phyloP scores from a whole-genome alignment of 257 asterid genomes.

The Rauvolfia tetraphylla region DNA sequence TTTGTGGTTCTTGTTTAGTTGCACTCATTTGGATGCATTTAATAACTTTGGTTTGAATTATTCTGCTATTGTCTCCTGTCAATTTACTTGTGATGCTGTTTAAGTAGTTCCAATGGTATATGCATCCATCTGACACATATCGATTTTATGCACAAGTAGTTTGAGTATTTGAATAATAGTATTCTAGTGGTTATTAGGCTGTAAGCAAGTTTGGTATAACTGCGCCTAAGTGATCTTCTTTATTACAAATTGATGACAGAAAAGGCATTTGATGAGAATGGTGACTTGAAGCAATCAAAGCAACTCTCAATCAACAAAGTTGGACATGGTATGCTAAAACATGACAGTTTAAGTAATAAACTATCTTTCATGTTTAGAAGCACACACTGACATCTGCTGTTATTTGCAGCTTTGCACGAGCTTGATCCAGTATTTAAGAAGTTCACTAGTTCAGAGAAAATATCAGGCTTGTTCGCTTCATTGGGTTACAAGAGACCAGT shows the following conservation, averaged over 20 bases:
- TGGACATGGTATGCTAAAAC: constrained; percentile 61
- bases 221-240: background rate
- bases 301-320: constrained; percentile 76
- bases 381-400: background rate
- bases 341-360: background rate
- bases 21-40: background rate
- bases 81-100: background rate
- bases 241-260: constrained; percentile 33
- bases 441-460: constrained; percentile 61
- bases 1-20: background rate
- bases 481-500: constrained; percentile 62
- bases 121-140: background rate
- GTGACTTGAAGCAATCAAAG: constrained; percentile 68
- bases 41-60: background rate
- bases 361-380: background rate
- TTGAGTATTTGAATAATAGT: background rate
- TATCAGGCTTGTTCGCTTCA: constrained; percentile 45
- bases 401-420: constrained; percentile 61
- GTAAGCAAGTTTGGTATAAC: background rate
- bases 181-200: background rate
- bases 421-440: constrained; percentile 60
- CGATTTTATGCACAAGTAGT: background rate
- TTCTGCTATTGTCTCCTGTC: background rate
- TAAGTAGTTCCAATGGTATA: background rate
- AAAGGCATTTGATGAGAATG: constrained; percentile 68